A percentile compares a stretch with the other conserved stretches of the same genome.
phyloP scores from a whole-genome alignment of 1,284 basidiomycete species.

The Inonotus obliquus region DNA sequence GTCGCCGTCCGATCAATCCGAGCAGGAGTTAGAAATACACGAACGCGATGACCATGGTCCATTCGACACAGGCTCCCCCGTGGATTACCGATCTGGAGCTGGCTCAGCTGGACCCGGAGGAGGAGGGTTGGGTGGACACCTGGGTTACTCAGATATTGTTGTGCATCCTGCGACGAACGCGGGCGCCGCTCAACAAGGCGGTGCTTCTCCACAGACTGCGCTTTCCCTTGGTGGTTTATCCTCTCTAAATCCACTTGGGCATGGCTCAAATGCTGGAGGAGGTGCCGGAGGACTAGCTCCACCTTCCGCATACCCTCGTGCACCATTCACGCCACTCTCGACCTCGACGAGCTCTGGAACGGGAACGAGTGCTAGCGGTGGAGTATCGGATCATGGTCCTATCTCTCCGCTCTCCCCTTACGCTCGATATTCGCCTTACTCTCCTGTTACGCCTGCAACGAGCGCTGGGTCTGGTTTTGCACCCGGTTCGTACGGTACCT shows the following conservation, averaged over 20 bases:
- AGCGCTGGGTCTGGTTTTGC: neutral
- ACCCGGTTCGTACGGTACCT: neutral
- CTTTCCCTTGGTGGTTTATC: neutral
- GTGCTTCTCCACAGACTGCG: constrained; percentile 1
- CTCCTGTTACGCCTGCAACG: constrained; percentile 5
- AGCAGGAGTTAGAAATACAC: neutral
- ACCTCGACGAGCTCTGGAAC: neutral
- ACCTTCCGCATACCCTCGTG: neutral
- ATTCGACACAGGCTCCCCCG: neutral
- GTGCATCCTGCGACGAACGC: constrained; percentile 12
- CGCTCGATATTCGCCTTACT: neutral
- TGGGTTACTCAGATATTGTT: neutral
- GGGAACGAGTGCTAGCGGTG: neutral
- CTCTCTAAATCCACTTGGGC: neutral
- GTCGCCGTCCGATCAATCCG: neutral
- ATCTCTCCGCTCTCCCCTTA: constrained; percentile 8
- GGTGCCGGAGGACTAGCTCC: neutral
- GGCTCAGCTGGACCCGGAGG: neutral
- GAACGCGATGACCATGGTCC: neutral
- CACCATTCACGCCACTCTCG: constrained; percentile 5
- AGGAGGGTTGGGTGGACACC: neutral
- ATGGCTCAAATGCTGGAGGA: neutral
- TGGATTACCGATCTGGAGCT: neutral
- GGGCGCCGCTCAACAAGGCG: constrained; percentile 11
- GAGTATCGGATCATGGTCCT: neutral